Evolutionary conservation across 768 basidiomycete genomes (phyloP).

Genomic region (Butyriboletus loyo): DNA sequence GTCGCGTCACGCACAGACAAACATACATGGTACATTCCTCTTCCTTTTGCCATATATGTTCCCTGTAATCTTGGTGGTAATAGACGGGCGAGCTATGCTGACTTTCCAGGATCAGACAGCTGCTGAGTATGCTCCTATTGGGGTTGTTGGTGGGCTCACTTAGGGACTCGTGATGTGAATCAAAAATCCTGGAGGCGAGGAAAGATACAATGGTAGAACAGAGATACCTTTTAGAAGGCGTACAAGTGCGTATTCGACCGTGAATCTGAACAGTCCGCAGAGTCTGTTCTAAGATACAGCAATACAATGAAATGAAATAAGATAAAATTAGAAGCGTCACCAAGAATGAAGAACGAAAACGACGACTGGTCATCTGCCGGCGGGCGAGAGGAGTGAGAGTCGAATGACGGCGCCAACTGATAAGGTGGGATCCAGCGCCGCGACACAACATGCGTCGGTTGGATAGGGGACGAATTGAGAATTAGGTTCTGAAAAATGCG

Average conservation of each 20-base stretch:
- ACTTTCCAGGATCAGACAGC: background rate
- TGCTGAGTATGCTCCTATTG: background rate
- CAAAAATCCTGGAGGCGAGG: background rate
- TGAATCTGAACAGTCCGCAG: background rate
- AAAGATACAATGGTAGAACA: background rate
- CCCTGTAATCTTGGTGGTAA: background rate
- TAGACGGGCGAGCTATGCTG: background rate
- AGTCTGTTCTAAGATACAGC: background rate
- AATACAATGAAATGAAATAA: background rate
- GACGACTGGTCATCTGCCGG: background rate
- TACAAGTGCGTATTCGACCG: background rate
- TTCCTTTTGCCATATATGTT: background rate
- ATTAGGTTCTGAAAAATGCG: constrained; percentile 1
- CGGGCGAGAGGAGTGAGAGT: background rate
- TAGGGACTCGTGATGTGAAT: background rate
- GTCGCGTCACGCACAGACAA: background rate
- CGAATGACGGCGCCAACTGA: background rate
- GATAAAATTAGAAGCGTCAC: background rate
- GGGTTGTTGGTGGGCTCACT: background rate
- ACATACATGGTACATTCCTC: background rate
- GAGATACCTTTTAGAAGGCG: background rate
- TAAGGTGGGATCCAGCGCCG: constrained; percentile 10
- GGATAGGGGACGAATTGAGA: background rate
- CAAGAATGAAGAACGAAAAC: background rate
- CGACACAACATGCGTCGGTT: background rate